phyloP scores from a whole-genome alignment of 805 yeast genomes.

The Deakozyma indianensis region DNA sequence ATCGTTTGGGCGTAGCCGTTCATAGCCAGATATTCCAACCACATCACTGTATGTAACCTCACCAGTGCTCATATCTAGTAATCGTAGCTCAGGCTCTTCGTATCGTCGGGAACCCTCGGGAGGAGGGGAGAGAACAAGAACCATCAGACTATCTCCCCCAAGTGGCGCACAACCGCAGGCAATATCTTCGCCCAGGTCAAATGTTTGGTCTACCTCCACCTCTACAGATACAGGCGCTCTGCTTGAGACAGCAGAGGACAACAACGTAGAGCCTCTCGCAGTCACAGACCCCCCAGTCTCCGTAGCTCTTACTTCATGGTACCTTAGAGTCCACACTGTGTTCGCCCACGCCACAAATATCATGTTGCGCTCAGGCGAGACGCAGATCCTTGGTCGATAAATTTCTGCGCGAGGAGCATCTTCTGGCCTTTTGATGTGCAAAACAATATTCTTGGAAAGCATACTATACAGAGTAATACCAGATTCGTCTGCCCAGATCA shows the following conservation, averaged over 20 bases:
- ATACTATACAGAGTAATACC: conserved; percentile 63
- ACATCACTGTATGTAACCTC: conserved; percentile 71
- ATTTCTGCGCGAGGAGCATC: conserved; percentile 54
- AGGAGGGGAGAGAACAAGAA: conserved; percentile 35
- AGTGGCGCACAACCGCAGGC: conserved; percentile 71
- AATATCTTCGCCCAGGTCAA: conserved; percentile 29
- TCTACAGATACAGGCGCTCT: conserved; percentile 7
- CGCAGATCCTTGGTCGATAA: conserved; percentile 66
- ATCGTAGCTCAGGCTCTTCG: conserved; percentile 49
- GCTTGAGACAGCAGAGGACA: conserved; percentile 2
- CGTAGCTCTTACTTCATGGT: conserved; percentile 5
- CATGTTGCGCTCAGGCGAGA: conserved; percentile 43
- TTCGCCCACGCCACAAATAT: conserved; percentile 74
- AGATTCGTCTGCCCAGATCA: conserved; percentile 72
- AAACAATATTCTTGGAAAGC: conserved; percentile 32
- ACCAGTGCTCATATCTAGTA: conserved; percentile 50
- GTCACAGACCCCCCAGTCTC: neutral
- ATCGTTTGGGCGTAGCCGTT: conserved; percentile 63
- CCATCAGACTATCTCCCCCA: conserved; percentile 53
- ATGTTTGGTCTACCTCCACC: conserved; percentile 20
- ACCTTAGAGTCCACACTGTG: conserved; percentile 51
- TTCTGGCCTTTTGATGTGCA: conserved; percentile 41
- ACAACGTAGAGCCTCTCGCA: conserved; percentile 7
- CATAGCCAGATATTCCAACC: conserved; percentile 43
- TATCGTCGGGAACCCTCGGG: conserved; percentile 10